Percentiles rank a stretch among this genome's conserved stretches.
Evolutionary conservation across 352 stramenopile genomes (phyloP).

Genomic region (Globisporangium iwayamae): DNA sequence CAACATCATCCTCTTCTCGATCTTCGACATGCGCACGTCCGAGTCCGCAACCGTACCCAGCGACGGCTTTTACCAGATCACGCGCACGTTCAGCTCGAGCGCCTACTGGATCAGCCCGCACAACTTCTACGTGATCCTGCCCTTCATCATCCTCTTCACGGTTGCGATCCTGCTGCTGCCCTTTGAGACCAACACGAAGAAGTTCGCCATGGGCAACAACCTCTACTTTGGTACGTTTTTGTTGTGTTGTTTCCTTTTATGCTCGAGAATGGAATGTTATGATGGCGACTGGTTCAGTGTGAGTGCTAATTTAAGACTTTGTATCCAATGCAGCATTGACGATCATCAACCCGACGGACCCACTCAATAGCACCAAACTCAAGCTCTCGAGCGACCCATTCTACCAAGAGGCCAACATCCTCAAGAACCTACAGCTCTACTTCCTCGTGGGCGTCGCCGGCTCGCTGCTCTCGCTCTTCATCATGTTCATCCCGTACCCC

Average conservation of each 20-base stretch:
- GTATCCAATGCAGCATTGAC: slow-evolving; percentile 36
- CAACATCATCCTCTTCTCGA: slow-evolving; percentile 57
- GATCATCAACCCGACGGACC: slow-evolving; percentile 54
- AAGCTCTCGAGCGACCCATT: slow-evolving; percentile 33
- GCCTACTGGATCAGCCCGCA: slow-evolving; percentile 50
- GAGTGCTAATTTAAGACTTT: not conserved
- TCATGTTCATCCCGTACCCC: slow-evolving; percentile 58
- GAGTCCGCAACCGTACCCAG: slow-evolving; percentile 18
- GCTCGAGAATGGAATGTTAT: not conserved
- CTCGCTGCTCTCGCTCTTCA: slow-evolving; percentile 42
- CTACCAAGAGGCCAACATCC: slow-evolving; percentile 39
- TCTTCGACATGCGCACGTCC: slow-evolving; percentile 31
- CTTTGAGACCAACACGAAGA: slow-evolving; percentile 59
- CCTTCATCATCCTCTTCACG: slow-evolving; percentile 61
- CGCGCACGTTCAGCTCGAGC: slow-evolving; percentile 39
- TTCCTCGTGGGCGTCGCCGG: slow-evolving; percentile 50
- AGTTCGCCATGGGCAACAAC: slow-evolving; percentile 66
- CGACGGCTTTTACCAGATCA: slow-evolving; percentile 43
- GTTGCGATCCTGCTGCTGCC: slow-evolving; percentile 48
- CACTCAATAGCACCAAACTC: slow-evolving; percentile 26
- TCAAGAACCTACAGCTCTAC: slow-evolving; percentile 50
- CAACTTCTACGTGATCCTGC: slow-evolving; percentile 46
- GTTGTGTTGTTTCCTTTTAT: not conserved
- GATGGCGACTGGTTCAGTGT: not conserved
- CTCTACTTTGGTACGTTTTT: slow-evolving; percentile 43